Base-by-base conservation (phyloP, 2,329 filamentous ascomycete genomes). In the Tolypocladium guangdongense region DNA sequence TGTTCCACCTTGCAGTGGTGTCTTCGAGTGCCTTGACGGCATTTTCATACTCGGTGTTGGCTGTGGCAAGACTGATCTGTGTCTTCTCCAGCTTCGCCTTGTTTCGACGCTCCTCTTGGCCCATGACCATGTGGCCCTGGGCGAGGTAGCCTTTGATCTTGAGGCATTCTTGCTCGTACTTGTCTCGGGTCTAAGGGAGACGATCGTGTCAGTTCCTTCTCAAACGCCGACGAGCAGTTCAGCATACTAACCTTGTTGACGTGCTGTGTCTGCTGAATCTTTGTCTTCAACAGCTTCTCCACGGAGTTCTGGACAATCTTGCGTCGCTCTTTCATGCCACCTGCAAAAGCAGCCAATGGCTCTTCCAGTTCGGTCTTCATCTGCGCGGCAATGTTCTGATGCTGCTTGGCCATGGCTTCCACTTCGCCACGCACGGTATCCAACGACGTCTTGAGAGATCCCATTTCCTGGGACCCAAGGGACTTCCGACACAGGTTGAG, bases 121-220 rank as follows among this genome's bases (percentile, higher is more conserved):
- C 93, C 93, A 99, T 99, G 54, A 99, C 93, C 93, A 99, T 99
- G 68, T 99, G 95, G 11, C 93, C 93, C 71, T 99, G 93, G 4
- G 95, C 93, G 5, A 99, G 82, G 66, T 99, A 99, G 39, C 93
- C 93, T 71, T 99, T 99, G 69, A 99, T 97, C 68, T 96, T 93
- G 46, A 99, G 78, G 66, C 92, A 97, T 62, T 99, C 95, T 70
- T 99, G 92, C 71, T 99, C 93, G 67, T 95, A 99, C 50, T 87
- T 86, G 71, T 99, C 93, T 59, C 93, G 82, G 18, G 91, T 88
- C 87, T 90, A 57, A 7, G 11, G 47, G 45, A 43, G 10, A 7
- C 0, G 2, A 10, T 22, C 1, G 12, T n/a, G 41, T 54, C 37
- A 54, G 52, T 33, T 8, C 14, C 5, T 2, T 22, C 20, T 20